Evolutionary conservation across 2,329 filamentous ascomycete genomes (phyloP).

Genomic region (Neonectria punicea): DNA sequence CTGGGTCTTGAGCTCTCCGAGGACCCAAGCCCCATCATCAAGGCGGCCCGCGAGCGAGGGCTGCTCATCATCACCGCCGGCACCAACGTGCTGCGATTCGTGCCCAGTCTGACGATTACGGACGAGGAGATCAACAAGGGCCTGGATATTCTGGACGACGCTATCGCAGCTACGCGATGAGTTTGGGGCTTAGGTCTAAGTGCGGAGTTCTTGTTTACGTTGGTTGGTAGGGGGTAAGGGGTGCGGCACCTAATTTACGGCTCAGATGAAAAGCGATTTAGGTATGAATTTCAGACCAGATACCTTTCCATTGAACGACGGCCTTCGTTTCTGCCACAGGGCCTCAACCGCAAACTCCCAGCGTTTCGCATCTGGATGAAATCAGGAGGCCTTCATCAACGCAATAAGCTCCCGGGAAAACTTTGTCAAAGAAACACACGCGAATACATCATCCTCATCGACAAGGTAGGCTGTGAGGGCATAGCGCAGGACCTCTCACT

Average conservation of each 20-base stretch:
- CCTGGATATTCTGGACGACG: conserved; percentile 78
- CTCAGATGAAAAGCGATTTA: conserved; percentile 21
- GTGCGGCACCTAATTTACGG: conserved; percentile 3
- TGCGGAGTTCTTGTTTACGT: conserved; percentile 10
- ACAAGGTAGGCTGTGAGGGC: conserved; percentile 9
- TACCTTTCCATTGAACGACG: background rate
- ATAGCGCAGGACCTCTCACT: no score
- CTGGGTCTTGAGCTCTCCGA: conserved; percentile 84
- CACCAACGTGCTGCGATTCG: conserved; percentile 90
- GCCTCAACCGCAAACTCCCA: background rate
- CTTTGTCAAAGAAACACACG: conserved; percentile 9
- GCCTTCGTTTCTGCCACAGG: background rate
- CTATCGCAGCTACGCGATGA: conserved; percentile 60
- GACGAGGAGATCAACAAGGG: conserved; percentile 84
- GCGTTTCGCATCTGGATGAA: background rate
- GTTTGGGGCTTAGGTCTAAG: background rate
- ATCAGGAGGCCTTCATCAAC: no score
- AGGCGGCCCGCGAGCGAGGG: conserved; percentile 86
- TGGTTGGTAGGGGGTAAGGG: background rate
- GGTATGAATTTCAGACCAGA: conserved; percentile 21
- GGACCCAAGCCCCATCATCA: conserved; percentile 79
- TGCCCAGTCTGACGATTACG: conserved; percentile 85
- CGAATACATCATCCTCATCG: conserved; percentile 19
- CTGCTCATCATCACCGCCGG: conserved; percentile 92
- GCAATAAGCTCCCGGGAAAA: background rate